Base-by-base conservation (phyloP, 1,284 basidiomycete species). In the Malassezia equina region DNA sequence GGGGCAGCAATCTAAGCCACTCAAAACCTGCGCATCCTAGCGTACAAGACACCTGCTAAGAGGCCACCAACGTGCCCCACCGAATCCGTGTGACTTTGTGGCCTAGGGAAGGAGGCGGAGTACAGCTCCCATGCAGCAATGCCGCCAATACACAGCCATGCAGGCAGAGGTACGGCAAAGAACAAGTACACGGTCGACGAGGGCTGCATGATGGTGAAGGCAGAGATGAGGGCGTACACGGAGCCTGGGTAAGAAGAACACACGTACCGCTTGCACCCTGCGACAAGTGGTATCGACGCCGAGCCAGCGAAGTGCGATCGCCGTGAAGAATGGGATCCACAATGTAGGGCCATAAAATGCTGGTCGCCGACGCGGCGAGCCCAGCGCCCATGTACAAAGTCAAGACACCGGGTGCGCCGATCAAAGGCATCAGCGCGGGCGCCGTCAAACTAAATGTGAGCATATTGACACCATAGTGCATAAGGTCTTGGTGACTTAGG, bases 381-480 rank as follows among this genome's bases (percentile, higher is more conserved):
- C 67, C 64, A 0, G 64, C 84, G 63, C 83, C 82, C 44, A 91
- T 78, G 75, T 93, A 93, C 12, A 93, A 78, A 1, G 78, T 78
- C 1, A 90, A 73, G 76, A 91, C 90, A 3, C 79, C 78, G 1
- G 81, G 77, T 49, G 82, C 83, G 0, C 88, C 87, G 8, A 90
- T 78, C 21, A 86, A 74, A 46, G 76, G 66, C n/a, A 88, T 78
- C 25, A 87, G 82, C 0, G 82, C 77, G 0, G 81, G 83, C 1
- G 84, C 85, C 78, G 90, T 81, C 76, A 87, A 89, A 69, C 80
- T 87, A 67, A 85, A 85, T 0, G 85, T 83, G 61, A 90, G 79
- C 44, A 82, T 82, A 71, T 93, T 93, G 71, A 90, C 77, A 25
- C 86, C 65, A 23, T 46, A 81, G 71, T 93, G 90, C 0, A 70